Evolutionary conservation across 2,329 filamentous ascomycete genomes (phyloP).

Genomic region (Plectosphaerella plurivora): DNA sequence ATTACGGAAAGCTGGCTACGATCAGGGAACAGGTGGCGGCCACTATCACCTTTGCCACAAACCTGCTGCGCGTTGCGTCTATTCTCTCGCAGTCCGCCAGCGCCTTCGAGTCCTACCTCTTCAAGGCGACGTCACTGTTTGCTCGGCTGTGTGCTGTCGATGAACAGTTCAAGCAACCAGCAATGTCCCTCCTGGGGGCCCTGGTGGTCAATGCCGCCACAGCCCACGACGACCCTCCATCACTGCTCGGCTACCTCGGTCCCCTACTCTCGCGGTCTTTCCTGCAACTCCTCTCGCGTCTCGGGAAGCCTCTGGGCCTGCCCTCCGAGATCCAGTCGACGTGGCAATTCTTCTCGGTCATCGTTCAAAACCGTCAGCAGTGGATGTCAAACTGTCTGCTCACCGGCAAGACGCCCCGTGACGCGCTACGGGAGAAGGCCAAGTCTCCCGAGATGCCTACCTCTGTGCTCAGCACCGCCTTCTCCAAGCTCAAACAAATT

Average conservation of each 20-base stretch:
- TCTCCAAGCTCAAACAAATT: conserved; percentile 66
- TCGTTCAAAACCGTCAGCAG: conserved; percentile 86
- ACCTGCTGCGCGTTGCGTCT: conserved; percentile 65
- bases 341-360: conserved; percentile 82
- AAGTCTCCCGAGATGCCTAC: conserved; percentile 46
- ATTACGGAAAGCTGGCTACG: conserved; percentile 47
- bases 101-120: conserved; percentile 71
- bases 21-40: conserved; percentile 60
- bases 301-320: conserved; percentile 72
- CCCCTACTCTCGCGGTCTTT: conserved; percentile 80
- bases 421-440: conserved; percentile 57
- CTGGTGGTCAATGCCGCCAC: conserved; percentile 68
- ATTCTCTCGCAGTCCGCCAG: conserved; percentile 58
- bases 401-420: conserved; percentile 79
- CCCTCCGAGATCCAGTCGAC: conserved; percentile 60
- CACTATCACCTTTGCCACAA: conserved; percentile 62
- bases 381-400: conserved; percentile 94
- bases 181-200: conserved; percentile 66
- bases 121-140: conserved; percentile 73
- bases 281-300: conserved; percentile 68
- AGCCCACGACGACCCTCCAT: conserved; percentile 73
- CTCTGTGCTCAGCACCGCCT: conserved; percentile 70
- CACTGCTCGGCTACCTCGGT: conserved; percentile 85
- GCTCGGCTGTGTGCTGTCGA: conserved; percentile 71
- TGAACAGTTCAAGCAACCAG: conserved; percentile 59